Conservation (phyloP, 129 eudicot genomes). For the Cynara cardunculus region DNA sequence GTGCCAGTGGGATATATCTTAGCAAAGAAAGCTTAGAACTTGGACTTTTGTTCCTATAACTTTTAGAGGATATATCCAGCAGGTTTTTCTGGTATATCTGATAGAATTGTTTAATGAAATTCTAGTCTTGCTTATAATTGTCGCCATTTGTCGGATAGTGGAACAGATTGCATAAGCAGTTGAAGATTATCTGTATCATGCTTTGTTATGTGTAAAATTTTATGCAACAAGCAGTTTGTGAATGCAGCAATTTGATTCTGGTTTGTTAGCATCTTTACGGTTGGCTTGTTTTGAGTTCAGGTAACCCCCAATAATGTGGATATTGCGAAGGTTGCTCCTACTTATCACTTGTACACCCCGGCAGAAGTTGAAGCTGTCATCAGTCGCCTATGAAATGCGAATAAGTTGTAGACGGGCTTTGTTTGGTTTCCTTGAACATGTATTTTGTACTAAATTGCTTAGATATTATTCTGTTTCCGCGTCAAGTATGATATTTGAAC, state of each 20-base stretch:
- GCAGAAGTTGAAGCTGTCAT: slow-evolving; percentile 89
- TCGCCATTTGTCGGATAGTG: too few species aligned
- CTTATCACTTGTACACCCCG: slow-evolving; percentile 83
- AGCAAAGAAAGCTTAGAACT: background rate
- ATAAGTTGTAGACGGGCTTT: slow-evolving; percentile 2
- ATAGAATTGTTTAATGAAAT: too few species aligned
- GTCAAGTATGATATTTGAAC: slow-evolving; percentile 12
- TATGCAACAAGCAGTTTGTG: background rate
- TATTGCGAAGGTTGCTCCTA: slow-evolving; percentile 93
- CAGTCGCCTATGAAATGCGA: slow-evolving; percentile 48
- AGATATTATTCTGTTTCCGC: background rate
- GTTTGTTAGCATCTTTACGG: background rate
- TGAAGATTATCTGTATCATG: too few species aligned
- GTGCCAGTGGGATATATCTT: background rate
- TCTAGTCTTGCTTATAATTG: too few species aligned
- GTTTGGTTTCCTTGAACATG: slow-evolving; percentile 7
- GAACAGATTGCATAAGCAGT: background rate
- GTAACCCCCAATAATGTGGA: slow-evolving; percentile 96
- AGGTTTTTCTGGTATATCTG: background rate
- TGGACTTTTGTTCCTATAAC: background rate
- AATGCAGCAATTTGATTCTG: background rate
- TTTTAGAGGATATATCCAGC: background rate
- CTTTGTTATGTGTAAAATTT: background rate
- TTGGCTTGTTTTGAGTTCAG: slow-evolving; percentile 29
- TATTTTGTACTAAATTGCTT: slow-evolving; percentile 19